A percentile compares a stretch with the other conserved stretches of the same genome.
Conservation (phyloP, 2,329 filamentous ascomycete species). For the Passalora sequoiae region DNA sequence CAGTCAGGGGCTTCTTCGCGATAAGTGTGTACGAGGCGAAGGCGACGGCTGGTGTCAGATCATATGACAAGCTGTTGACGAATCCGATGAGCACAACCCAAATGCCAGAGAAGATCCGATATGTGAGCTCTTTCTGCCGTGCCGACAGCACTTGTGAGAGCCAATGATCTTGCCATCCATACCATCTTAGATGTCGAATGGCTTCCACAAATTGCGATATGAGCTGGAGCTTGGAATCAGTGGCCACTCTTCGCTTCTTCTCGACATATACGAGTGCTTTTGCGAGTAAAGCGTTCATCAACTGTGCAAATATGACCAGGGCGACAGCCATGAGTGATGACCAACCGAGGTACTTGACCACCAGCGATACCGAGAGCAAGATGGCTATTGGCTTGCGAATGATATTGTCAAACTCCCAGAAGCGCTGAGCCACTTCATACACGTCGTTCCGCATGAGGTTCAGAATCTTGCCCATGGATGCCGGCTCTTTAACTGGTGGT, state of each 20-base stretch:
- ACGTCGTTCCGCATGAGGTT: conserved; percentile 78
- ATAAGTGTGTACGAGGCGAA: conserved; percentile 77
- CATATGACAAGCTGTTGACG: conserved; percentile 65
- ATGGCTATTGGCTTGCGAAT: conserved; percentile 72
- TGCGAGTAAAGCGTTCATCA: conserved; percentile 64
- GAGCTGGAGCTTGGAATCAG: conserved; percentile 72
- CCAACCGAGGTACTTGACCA: conserved; percentile 75
- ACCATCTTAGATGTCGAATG: conserved; percentile 74
- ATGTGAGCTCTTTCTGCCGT: conserved; percentile 61
- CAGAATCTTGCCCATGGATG: conserved; percentile 84
- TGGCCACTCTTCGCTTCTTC: conserved; percentile 63
- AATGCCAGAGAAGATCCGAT: conserved; percentile 59
- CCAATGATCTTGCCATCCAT: conserved; percentile 77
- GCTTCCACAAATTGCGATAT: conserved; percentile 83
- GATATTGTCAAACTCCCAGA: conserved; percentile 80
- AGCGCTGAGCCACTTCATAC: conserved; percentile 72
- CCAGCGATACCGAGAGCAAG: conserved; percentile 66
- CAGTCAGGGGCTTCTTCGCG: conserved; percentile 60
- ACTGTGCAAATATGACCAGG: conserved; percentile 55
- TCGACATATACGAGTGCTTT: conserved; percentile 64
- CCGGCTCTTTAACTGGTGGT: conserved; percentile 49
- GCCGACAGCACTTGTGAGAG: conserved; percentile 63
- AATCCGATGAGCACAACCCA: conserved; percentile 61
- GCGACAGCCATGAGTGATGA: conserved; percentile 69
- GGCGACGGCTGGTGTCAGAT: conserved; percentile 71